phyloP scores from a whole-genome alignment of 208 protist species.

The Wallacemonas rigidus region DNA sequence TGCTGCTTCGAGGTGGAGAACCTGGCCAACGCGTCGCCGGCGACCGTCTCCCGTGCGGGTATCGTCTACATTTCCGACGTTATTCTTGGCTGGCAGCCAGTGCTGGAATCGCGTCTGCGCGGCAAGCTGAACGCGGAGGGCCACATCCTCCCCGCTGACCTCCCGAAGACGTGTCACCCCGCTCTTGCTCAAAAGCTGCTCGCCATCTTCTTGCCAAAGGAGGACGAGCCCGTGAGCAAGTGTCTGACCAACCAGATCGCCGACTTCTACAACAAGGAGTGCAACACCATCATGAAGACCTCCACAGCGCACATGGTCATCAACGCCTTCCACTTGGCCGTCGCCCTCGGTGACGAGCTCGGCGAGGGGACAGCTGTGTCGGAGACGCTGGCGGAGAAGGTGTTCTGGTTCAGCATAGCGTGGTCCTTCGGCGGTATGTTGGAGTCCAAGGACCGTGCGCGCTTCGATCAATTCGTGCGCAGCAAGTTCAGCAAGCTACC shows the following conservation, averaged over 20 bases:
- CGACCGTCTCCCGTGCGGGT: conserved; percentile 98
- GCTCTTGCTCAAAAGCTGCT: conserved; percentile 84
- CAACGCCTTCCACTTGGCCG: conserved; percentile 92
- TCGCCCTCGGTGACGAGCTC: conserved; percentile 84
- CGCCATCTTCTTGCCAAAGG: conserved; percentile 68
- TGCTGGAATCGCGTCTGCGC: conserved; percentile 80
- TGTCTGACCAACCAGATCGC: conserved; percentile 69
- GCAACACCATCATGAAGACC: conserved; percentile 85
- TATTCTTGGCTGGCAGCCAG: conserved; percentile 94
- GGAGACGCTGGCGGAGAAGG: conserved; percentile 85
- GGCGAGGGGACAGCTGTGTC: conserved; percentile 77
- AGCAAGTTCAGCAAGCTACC: conserved; percentile 73
- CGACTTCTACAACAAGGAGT: conserved; percentile 91
- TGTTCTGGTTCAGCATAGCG: conserved; percentile 94
- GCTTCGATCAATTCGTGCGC: conserved; percentile 93
- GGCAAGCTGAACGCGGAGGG: conserved; percentile 71
- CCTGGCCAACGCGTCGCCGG: conserved; percentile 98
- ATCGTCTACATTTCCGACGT: conserved; percentile 98
- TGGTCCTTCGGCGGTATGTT: conserved; percentile 96
- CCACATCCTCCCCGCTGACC: conserved; percentile 79
- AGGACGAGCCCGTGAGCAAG: conserved; percentile 40
- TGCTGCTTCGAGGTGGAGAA: conserved; percentile 98
- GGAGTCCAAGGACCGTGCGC: conserved; percentile 91
- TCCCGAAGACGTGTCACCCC: conserved; percentile 73
- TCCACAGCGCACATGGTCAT: conserved; percentile 87